These are phyloP conservation scores for Cryptococcus neoformans DNA, from an alignment of 1,284 basidiomycete genomes.

Conservation along the genomic window DNA sequence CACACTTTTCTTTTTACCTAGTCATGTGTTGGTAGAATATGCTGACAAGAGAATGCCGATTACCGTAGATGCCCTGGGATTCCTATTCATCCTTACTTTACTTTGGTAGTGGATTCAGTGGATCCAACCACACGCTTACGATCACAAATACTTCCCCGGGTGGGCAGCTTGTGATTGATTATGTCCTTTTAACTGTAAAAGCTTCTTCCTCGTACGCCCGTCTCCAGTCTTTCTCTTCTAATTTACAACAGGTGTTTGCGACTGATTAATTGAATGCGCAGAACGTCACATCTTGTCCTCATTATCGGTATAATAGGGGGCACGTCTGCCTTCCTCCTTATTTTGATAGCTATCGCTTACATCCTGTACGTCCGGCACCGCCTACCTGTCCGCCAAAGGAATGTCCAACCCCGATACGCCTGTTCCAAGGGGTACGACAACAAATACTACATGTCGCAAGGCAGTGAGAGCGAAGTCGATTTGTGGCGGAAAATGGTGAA, in stretches of 20 bases:
- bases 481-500: too few species aligned
- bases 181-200: conserved; percentile 19
- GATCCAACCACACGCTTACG: conserved; percentile 17
- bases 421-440: conserved; percentile 12
- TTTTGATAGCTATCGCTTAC: conserved; percentile 12
- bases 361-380: conserved; percentile 9
- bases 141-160: conserved; percentile 19
- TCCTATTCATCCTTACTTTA: conserved; percentile 29
- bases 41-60: background rate
- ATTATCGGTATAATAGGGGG: conserved; percentile 16
- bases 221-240: background rate
- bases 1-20: conserved; percentile 3
- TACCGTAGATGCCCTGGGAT: conserved; percentile 20
- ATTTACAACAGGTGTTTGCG: background rate
- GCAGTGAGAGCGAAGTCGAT: too few species aligned
- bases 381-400: background rate
- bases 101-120: conserved; percentile 20
- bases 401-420: conserved; percentile 5
- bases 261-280: background rate
- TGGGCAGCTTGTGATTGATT: conserved; percentile 26
- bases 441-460: too few species aligned
- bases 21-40: background rate
- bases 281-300: background rate
- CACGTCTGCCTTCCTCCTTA: conserved; percentile 14
- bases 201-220: background rate